Evolutionary conservation across 345 rosid genomes (phyloP).

Genomic region (Salix suchowensis): DNA sequence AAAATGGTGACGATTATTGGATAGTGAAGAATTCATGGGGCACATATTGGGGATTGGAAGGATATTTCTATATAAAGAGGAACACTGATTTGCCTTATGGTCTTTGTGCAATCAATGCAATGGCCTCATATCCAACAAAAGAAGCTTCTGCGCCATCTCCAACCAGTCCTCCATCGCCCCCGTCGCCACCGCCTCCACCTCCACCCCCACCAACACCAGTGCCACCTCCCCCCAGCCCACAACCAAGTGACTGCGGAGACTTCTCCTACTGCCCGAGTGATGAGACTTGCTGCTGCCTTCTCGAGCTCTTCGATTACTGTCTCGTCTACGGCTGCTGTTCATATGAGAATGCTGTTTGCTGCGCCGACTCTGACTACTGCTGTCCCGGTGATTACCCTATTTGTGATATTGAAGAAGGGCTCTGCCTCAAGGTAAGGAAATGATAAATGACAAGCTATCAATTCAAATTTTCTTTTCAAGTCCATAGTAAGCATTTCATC

Average conservation of each 20-base stretch:
- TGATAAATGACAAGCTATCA: background rate
- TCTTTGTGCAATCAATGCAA: slow-evolving; percentile 57
- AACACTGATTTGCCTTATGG: slow-evolving; percentile 38
- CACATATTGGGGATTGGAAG: slow-evolving; percentile 61
- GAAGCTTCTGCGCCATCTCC: slow-evolving; percentile 59
- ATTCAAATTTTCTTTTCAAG: background rate
- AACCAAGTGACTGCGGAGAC: slow-evolving; percentile 61
- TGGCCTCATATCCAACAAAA: slow-evolving; percentile 71
- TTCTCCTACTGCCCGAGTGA: slow-evolving; percentile 47
- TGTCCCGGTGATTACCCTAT: slow-evolving; percentile 72
- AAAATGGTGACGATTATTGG: slow-evolving; percentile 68
- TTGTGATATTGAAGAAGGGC: slow-evolving; percentile 55
- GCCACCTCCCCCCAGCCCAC: slow-evolving; percentile 48
- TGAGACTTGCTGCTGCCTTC: slow-evolving; percentile 66
- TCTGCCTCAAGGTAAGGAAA: slow-evolving; percentile 55
- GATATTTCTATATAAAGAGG: slow-evolving; percentile 50
- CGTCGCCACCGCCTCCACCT: slow-evolving; percentile 23
- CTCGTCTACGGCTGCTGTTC: slow-evolving; percentile 57
- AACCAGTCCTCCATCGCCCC: slow-evolving; percentile 27
- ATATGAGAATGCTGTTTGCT: slow-evolving; percentile 60
- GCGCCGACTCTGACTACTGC: slow-evolving; percentile 47
- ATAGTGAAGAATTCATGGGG: slow-evolving; percentile 85
- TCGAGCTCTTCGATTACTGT: slow-evolving; percentile 42
- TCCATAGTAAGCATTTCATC: background rate
- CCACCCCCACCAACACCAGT: slow-evolving; percentile 31